Percentiles rank a stretch among this genome's conserved stretches.
phyloP scores from a whole-genome alignment of 2,329 filamentous ascomycete species.

The Colletotrichum navitas region DNA sequence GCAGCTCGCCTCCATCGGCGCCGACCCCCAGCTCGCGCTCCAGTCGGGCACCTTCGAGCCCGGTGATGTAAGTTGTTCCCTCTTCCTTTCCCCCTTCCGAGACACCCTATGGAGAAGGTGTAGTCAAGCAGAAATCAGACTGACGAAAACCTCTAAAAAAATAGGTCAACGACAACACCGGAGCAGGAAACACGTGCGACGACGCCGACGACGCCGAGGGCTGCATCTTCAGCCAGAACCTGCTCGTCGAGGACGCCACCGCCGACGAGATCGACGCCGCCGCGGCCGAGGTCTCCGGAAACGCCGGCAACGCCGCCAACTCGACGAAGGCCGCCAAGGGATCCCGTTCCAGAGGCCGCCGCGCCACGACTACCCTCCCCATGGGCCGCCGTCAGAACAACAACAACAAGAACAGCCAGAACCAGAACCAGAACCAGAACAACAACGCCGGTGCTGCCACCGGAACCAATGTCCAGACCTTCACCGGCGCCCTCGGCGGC shows the following conservation, averaged over 20 bases:
- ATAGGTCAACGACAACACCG: conserved; percentile 42
- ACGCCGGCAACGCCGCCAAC: conserved; percentile 40
- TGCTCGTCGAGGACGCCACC: conserved; percentile 67
- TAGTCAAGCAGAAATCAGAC: neutral
- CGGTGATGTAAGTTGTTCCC: conserved; percentile 59
- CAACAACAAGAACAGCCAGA: too few species aligned
- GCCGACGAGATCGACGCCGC: conserved; percentile 64
- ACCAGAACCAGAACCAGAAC: conserved; percentile 10
- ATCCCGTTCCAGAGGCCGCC: neutral
- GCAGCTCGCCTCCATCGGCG: conserved; percentile 72
- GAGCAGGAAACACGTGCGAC: conserved; percentile 59
- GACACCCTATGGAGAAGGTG: too few species aligned
- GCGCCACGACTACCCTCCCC: neutral
- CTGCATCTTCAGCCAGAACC: conserved; percentile 66
- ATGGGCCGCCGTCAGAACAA: conserved; percentile 58
- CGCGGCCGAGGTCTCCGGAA: conserved; percentile 52
- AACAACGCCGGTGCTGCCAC: conserved; percentile 27
- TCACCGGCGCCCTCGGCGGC: conserved; percentile 59
- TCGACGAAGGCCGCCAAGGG: conserved; percentile 5
- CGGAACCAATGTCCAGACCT: conserved; percentile 57
- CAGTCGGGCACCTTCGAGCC: conserved; percentile 73
- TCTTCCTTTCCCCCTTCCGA: neutral
- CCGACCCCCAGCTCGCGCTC: conserved; percentile 71
- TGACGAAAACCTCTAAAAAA: neutral
- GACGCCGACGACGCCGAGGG: conserved; percentile 60